phyloP scores from a whole-genome alignment of 83 land plant genomes.

The Picea abies region DNA sequence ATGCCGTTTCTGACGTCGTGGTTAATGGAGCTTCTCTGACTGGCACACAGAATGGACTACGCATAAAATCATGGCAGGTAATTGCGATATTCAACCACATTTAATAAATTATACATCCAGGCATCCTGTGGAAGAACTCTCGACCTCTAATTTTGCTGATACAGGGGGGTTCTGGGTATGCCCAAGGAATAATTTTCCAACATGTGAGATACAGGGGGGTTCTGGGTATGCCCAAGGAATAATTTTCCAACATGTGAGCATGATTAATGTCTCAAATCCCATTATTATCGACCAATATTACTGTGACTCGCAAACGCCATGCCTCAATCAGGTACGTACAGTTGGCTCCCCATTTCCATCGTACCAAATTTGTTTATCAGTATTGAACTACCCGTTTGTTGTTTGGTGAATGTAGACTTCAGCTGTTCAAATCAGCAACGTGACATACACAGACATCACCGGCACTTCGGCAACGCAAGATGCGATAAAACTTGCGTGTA shows the following conservation, averaged over 20 bases:
- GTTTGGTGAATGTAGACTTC: conserved; percentile 28
- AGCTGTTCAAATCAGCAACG: conserved; percentile 30
- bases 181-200: background rate
- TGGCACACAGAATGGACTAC: conserved; percentile 61
- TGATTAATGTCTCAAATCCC: background rate
- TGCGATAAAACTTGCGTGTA: conserved; percentile 44
- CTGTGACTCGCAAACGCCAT: background rate
- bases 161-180: background rate
- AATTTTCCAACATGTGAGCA: background rate
- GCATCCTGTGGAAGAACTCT: no score
- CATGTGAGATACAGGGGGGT: background rate
- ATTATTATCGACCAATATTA: conserved; percentile 5
- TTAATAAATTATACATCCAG: background rate
- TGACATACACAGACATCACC: conserved; percentile 28
- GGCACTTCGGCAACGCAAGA: conserved; percentile 41
- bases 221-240: background rate
- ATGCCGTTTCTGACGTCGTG: conserved; percentile 40
- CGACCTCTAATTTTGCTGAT: background rate
- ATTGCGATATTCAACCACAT: background rate
- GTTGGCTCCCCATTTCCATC: no score
- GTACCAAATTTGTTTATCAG: no score
- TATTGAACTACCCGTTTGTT: background rate
- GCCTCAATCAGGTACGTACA: no score
- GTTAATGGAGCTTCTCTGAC: conserved; percentile 49
- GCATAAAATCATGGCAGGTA: conserved; percentile 89